Conservation (phyloP, 176 grass and related monocot genomes). For the Oryza glaberrima region DNA sequence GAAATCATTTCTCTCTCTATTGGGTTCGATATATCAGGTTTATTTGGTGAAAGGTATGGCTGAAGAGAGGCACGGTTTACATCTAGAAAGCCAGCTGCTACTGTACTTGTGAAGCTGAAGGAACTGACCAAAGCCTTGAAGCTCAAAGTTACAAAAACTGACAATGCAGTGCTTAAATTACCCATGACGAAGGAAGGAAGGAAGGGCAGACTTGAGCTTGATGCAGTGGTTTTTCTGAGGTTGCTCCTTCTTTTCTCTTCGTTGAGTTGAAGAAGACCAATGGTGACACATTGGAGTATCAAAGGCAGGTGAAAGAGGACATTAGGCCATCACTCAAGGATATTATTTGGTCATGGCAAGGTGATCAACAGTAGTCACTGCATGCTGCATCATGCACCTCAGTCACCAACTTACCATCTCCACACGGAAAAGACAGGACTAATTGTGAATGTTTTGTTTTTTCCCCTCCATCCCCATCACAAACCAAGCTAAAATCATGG, state of each 20-base stretch:
- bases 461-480: not conserved
- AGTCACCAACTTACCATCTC: not conserved
- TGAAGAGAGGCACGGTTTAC: constrained; percentile 69
- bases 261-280: constrained; percentile 72
- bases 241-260: constrained; percentile 57
- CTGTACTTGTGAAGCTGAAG: constrained; percentile 59
- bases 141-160: constrained; percentile 65
- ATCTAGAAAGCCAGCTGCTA: constrained; percentile 42
- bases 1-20: constrained; percentile 79
- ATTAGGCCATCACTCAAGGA: constrained; percentile 69
- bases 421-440: not conserved
- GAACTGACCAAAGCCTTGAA: constrained; percentile 59
- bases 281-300: constrained; percentile 84
- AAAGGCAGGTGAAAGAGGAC: constrained; percentile 66
- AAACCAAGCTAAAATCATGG: not conserved
- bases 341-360: constrained; percentile 78
- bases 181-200: constrained; percentile 57
- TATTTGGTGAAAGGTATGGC: constrained; percentile 65
- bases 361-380: constrained; percentile 39
- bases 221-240: constrained; percentile 64
- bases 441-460: not conserved
- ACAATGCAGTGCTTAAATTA: constrained; percentile 62
- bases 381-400: not conserved
- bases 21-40: constrained; percentile 65
- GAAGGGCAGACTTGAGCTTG: constrained; percentile 64